Conservation (phyloP, 768 basidiomycete genomes). For the Leccinum rimulosum region DNA sequence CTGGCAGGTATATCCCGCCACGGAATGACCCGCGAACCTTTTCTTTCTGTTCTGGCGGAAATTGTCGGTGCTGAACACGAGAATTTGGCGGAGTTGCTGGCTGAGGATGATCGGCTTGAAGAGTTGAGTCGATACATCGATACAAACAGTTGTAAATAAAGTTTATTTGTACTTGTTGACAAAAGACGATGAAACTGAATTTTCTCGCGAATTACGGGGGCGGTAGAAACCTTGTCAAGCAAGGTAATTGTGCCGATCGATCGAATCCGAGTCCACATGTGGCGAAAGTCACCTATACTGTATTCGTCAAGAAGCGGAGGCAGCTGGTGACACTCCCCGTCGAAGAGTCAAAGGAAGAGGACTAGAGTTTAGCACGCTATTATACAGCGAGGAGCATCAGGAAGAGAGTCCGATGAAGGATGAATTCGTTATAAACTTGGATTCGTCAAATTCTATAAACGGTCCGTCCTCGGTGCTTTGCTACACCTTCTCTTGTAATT, state of each 20-base stretch:
- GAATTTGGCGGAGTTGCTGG: constrained; percentile 56
- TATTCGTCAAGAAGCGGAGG: constrained; percentile 51
- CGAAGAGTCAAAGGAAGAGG: constrained; percentile 36
- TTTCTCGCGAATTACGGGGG: no score
- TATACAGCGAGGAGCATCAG: constrained; percentile 29
- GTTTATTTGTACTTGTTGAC: no score
- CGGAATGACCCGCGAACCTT: constrained; percentile 94
- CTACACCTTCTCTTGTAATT: constrained; percentile 1
- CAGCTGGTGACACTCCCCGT: constrained; percentile 50
- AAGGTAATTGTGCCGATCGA: no score
- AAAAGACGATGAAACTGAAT: no score
- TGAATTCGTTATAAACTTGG: constrained; percentile 30
- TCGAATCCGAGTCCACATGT: no score
- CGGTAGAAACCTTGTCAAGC: no score
- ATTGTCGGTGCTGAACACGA: constrained; percentile 96
- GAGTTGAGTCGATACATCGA: no score
- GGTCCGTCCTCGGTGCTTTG: constrained; percentile 38
- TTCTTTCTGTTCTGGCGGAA: constrained; percentile 99
- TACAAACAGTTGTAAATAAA: no score
- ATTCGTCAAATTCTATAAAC: constrained; percentile 50
- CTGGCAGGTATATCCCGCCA: constrained; percentile 96
- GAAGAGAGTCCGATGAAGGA: constrained; percentile 26
- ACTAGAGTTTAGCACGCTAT: constrained; percentile 33
- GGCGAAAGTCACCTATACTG: no score
- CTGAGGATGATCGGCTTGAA: no score